Percentiles rank a stretch among this genome's conserved stretches.
Conservation (phyloP, 2,329 filamentous ascomycete genomes). For the Diaporthe capsici region DNA sequence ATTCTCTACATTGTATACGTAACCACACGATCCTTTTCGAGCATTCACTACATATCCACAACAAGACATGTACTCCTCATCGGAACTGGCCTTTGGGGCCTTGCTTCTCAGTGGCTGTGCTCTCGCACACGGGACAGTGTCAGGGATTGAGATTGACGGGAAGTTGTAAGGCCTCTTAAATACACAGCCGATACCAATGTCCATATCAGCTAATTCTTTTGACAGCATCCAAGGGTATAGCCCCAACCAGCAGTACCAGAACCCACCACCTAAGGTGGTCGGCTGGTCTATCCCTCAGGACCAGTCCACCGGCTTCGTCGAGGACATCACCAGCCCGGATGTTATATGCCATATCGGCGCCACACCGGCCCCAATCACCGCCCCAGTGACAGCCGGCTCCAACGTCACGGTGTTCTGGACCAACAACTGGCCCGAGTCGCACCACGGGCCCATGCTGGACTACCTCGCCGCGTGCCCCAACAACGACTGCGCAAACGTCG, state of each 20-base stretch:
- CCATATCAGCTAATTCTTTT: conserved; percentile 45
- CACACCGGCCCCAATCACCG: conserved; percentile 47
- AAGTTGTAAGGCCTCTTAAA: conserved; percentile 9
- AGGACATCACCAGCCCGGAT: conserved; percentile 46
- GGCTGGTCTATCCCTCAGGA: conserved; percentile 50
- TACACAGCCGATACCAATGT: background rate
- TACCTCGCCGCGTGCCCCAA: conserved; percentile 53
- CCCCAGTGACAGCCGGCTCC: conserved; percentile 47
- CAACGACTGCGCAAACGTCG: conserved; percentile 51
- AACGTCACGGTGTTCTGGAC: conserved; percentile 49
- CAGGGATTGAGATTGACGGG: conserved; percentile 29
- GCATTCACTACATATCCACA: background rate
- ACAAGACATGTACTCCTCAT: conserved; percentile 6
- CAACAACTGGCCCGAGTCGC: conserved; percentile 47
- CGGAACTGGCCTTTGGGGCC: background rate
- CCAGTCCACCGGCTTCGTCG: conserved; percentile 49
- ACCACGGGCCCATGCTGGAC: conserved; percentile 54
- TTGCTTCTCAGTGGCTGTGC: conserved; percentile 3
- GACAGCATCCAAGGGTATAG: conserved; percentile 50
- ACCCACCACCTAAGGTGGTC: conserved; percentile 47
- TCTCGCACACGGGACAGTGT: conserved; percentile 19
- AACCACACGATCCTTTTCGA: conserved; percentile 3
- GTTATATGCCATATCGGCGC: conserved; percentile 49
- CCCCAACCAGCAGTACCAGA: conserved; percentile 48
- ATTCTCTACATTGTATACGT: background rate